Evolutionary conservation across 1,139 yeast species (phyloP), one percentile per base, ranked within the genome.

Genomic region (Pichia sp.): DNA sequence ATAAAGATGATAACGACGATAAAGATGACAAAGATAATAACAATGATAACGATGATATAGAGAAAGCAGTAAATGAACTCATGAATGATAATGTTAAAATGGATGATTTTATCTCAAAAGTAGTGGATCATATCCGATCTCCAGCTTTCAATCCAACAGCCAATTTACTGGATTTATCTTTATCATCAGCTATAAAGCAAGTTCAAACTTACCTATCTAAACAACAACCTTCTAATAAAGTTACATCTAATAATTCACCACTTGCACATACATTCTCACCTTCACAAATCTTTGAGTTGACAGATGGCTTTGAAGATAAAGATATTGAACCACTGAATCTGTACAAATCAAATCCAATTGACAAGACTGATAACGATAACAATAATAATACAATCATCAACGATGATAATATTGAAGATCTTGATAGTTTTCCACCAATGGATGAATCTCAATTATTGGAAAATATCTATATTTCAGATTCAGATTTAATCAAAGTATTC

Each of bases 381-480:
- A 11, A 11, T 5, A 24, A 24, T 24, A 8, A 26, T 15, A 3
- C 23, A 4, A 30, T 17, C 3, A 9, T 32, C 21, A 18, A 18
- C 4, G 37, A 34, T 2, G 34, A 30, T 21, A 44, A 38, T 7
- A 36, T 39, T 8, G 37, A 36, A 19, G 38, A 39, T 11, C 14
- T 22, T 17, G 44, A 51, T n/a, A 39, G 42, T 5, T 50, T 30
- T 25, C 19, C 43, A 8, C 58, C 62, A 10, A 48, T 59, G 61
- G 64, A 60, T 43, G 64, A 60, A 45, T 56, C 63, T 3, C 63
- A 59, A 38, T 28, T 55, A 21, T 44, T 59, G 14, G 63, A 59
- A 43, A 55, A 57, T 35, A 38, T 40, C 6, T 46, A 51, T n/a
- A 33, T 52, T 9, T 41, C 53, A 1, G 62, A 57, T n/a, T 26